These are phyloP conservation scores for Heterobasidion occidentale DNA, from an alignment of 1,284 basidiomycete species.

Conservation along the genomic window DNA sequence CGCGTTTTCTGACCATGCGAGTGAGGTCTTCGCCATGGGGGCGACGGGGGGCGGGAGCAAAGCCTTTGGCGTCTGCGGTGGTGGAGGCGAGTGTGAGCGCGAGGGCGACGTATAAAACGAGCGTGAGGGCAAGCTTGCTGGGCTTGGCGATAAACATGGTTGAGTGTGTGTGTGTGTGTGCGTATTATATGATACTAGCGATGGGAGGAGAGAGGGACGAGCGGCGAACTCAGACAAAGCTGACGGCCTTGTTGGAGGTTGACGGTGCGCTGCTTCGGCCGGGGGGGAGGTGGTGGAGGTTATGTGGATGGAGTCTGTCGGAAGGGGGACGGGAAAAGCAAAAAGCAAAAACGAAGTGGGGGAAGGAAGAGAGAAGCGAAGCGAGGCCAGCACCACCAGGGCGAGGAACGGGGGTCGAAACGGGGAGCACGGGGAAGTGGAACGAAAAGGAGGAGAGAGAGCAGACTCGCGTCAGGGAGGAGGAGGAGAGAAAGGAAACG, in stretches of 20 bases:
- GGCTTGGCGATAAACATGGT: slow-evolving; percentile 36
- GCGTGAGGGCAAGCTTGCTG: slow-evolving; percentile 44
- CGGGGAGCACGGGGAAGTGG: neutral
- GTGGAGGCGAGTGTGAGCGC: slow-evolving; percentile 35
- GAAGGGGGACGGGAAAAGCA: too few relatives aligned
- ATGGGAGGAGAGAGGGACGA: neutral
- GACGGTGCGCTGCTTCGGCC: neutral
- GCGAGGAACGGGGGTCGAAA: neutral
- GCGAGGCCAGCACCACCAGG: neutral
- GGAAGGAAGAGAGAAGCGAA: neutral
- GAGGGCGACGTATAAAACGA: slow-evolving; percentile 51
- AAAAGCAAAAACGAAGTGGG: too few relatives aligned
- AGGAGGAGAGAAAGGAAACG: slow-evolving; percentile 7
- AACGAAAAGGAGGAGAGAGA: neutral
- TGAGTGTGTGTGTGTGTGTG: neutral
- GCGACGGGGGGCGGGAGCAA: slow-evolving; percentile 29
- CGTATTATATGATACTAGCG: neutral
- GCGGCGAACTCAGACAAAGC: too few relatives aligned
- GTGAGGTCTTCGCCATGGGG: slow-evolving; percentile 46
- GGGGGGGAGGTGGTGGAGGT: too few relatives aligned
- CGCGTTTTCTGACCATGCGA: slow-evolving; percentile 63
- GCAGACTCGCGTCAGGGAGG: neutral
- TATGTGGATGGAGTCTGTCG: too few relatives aligned
- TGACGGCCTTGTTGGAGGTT: neutral
- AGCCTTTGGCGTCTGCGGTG: slow-evolving; percentile 36